Evolutionary conservation across 2,329 filamentous ascomycete genomes (phyloP), one percentile per base, ranked within the genome.

Genomic region (Aspergillus pseudonomiae): DNA sequence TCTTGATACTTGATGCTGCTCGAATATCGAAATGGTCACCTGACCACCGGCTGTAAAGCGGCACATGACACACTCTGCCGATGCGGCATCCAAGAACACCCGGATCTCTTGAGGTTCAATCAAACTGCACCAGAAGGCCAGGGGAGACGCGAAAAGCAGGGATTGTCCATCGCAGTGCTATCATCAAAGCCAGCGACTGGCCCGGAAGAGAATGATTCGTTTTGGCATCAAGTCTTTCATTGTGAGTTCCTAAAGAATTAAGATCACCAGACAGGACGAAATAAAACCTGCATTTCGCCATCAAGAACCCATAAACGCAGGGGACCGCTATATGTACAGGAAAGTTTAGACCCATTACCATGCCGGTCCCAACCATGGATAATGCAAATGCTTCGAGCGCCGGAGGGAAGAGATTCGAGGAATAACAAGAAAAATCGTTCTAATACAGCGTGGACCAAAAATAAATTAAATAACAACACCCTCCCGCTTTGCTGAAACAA

Each of bases 251-350:
- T 70, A 65, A 65, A 71, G 68, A 63, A 75, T 76, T 71, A 75
- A 70, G 67, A 67, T 65, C 68, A 69, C 68, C 64, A 68, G 64
- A 71, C 66, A 63, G 59, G 63, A 67, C 54, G 61, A 70, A 69
- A 70, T 68, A 70, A 63, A 67, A 57, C 65, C 62, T 61, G 57
- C 61, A 67, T 69, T 63, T 67, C 66, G 70, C 66, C 73, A 70
- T 69, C 66, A 66, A 71, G 64, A 66, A 70, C 70, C 71, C 70
- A 41, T 65, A 68, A 68, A 74, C 68, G 70, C 69, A 71, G 68
- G 67, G 73, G 71, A 74, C 73, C 72, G 77, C 73, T 80, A 79
- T 80, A 80, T 80, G 73, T 80, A 80, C 71, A 78, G 70, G 67
- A 73, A 72, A 74, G 72, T 70, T 72, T 70, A 73, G 75, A 75